Base-by-base conservation (phyloP, 768 basidiomycete genomes). In the Amanita molliuscula region DNA sequence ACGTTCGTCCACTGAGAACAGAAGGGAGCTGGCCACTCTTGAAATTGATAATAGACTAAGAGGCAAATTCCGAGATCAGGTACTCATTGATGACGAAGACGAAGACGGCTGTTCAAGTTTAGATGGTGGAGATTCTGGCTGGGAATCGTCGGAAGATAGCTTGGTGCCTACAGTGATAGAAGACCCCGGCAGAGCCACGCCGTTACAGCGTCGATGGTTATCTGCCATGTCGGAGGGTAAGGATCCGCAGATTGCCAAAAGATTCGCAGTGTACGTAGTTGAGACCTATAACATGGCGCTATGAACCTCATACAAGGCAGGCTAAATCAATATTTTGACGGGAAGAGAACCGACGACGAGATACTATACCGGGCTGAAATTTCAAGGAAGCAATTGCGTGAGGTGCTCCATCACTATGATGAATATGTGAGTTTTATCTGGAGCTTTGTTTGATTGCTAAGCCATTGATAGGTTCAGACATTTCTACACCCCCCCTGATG, bases 281-380 rank as follows among this genome's bases (percentile, higher is more conserved):
- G 3, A 23, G 2, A 2, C 40, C 4, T 35, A 31, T 31, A 11
- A 42, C 47, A 25, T 34, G 23, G 8, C 29, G 13, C 20, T 10
- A 31, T 18, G 31, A 20, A 44, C 44, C 23, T 51, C 1, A 34
- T 40, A 5, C 18, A 3, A 31, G 2, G 0, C 61, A 94, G 92
- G 53, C 88, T 95, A 46, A 86, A 89, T 53, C 88, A 89, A 58
- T 96, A 91, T 61, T 92, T 97, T 58, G 91, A 98, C 57, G 95
- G 95, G 10, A 88, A 84, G 63, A 82, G 76, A 46, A 89, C 89
- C 0, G 88, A 93, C 53, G 92, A 96, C 56, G 94, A 97, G 64
- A 94, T 97, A 51, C 72, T 94, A n/a, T 90, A 83, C 62, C 75
- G 84, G 34, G 89, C 92, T 0, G 87, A 87, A 47, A 85, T 97